Evolutionary conservation across 768 basidiomycete genomes (phyloP), one percentile per base, ranked within the genome.

Genomic region (Cyathus striatus): DNA sequence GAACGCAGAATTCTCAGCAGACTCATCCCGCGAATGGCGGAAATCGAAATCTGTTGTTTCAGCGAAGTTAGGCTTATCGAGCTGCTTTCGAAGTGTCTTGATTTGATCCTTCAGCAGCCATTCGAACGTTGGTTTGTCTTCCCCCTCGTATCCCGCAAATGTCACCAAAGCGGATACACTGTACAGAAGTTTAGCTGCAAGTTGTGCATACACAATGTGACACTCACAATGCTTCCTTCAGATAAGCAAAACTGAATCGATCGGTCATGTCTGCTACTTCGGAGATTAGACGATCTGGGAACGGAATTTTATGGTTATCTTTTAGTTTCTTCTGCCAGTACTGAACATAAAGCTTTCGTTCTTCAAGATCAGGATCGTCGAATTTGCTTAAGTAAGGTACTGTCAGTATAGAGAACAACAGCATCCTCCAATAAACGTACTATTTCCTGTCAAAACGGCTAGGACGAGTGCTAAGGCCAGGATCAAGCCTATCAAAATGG

Each of bases 401-500:
- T 20, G 14, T 18, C 35, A 33, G 32, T 6, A 48, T 5, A 23
- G 18, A 32, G 4, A 14, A 35, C 5, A 6, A 36, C 18, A 38
- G 14, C 6, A 5, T 6, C 10, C 20, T 21, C 27, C 38, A 6
- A 17, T 6, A 6, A 6, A 73, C 86, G 48, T 50, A 86, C 88
- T 81, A 90, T 69, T 91, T 90, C 41, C 90, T 72, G 57, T 92
- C 90, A 51, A 92, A 92, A 27, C 90, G 78, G 52, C 85, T 89
- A 6, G 90, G 90, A 16, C 90, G 76, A 32, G 68, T 77, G 49
- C 85, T 83, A 46, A 93, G 59, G 5, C 82, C 85, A 23, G 85
- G 79, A 54, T 91, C 90, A 32, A 92, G 75, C 35, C 73, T 67
- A 32, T 90, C 86, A 47, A 90, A 82, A 60, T 92, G 87, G 56